Conservation (phyloP, 305 asterid species). For the Fraxinus dipetala region DNA sequence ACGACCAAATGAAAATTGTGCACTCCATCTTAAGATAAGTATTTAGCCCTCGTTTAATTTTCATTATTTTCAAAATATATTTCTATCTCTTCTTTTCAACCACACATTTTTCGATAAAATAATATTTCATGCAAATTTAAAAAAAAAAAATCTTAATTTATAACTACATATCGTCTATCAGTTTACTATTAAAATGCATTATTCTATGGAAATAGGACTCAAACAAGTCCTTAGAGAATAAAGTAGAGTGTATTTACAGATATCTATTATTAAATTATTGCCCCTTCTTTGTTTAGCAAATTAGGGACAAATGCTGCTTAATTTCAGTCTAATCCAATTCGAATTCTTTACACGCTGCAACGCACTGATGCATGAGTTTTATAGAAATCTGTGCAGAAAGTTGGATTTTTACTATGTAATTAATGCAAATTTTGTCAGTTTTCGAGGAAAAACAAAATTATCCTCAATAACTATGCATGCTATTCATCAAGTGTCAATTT, state of each 20-base stretch:
- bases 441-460: conserved; percentile 18
- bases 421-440: conserved; percentile 31
- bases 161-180: too few species aligned
- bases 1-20: background rate
- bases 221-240: too few species aligned
- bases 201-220: too few species aligned
- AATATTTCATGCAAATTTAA: too few species aligned
- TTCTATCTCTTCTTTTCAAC: too few species aligned
- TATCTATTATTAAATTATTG: background rate
- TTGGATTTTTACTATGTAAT: conserved; percentile 12
- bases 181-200: too few species aligned
- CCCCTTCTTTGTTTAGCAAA: background rate
- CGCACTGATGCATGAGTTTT: conserved; percentile 10
- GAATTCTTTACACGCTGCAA: background rate
- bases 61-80: too few species aligned
- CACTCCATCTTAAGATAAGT: background rate
- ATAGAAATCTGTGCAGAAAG: conserved; percentile 28
- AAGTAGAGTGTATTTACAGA: background rate
- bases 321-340: background rate
- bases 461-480: conserved; percentile 24
- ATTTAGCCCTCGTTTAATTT: too few species aligned
- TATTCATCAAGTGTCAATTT: conserved; percentile 15
- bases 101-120: too few species aligned
- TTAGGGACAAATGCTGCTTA: background rate
- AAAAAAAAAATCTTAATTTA: too few species aligned